A percentile compares a stretch with the other conserved stretches of the same genome.
phyloP scores from a whole-genome alignment of 2,329 filamentous ascomycete genomes.

The Xylaria sp. region DNA sequence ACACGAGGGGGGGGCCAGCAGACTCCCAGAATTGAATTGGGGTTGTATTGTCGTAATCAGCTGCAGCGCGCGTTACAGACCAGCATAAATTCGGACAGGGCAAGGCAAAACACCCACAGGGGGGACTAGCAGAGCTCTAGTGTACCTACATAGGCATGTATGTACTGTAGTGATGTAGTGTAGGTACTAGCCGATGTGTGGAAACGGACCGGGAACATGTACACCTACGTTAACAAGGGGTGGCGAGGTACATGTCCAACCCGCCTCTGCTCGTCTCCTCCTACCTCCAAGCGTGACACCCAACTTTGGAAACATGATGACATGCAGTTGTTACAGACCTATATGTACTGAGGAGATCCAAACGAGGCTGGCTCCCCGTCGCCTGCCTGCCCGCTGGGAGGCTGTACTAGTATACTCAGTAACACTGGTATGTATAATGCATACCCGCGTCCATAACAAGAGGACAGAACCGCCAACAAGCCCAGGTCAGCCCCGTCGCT shows the following conservation, averaged over 20 bases:
- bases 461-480: slow-evolving; percentile 2
- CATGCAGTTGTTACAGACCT: slow-evolving; percentile 22
- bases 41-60: slow-evolving; percentile 49
- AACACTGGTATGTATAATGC: not conserved
- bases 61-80: slow-evolving; percentile 44
- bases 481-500: not conserved
- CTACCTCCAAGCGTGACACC: slow-evolving; percentile 2
- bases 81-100: slow-evolving; percentile 45
- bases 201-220: slow-evolving; percentile 39
- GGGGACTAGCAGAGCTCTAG: slow-evolving; percentile 24
- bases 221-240: slow-evolving; percentile 48
- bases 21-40: slow-evolving; percentile 46
- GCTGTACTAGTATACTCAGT: slow-evolving; percentile 7
- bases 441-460: not conserved
- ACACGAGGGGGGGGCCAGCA: slow-evolving; percentile 41
- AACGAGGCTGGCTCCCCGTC: slow-evolving; percentile 33
- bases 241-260: slow-evolving; percentile 45
- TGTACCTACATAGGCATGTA: not conserved
- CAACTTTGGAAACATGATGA: slow-evolving; percentile 26
- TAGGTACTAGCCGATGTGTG: slow-evolving; percentile 8
- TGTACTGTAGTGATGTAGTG: not conserved
- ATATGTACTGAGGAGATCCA: not conserved
- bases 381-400: slow-evolving; percentile 21
- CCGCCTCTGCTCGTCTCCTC: slow-evolving; percentile 5
- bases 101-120: slow-evolving; percentile 45